Conservation (phyloP, 768 basidiomycete species). For the Lentinula boryana region DNA sequence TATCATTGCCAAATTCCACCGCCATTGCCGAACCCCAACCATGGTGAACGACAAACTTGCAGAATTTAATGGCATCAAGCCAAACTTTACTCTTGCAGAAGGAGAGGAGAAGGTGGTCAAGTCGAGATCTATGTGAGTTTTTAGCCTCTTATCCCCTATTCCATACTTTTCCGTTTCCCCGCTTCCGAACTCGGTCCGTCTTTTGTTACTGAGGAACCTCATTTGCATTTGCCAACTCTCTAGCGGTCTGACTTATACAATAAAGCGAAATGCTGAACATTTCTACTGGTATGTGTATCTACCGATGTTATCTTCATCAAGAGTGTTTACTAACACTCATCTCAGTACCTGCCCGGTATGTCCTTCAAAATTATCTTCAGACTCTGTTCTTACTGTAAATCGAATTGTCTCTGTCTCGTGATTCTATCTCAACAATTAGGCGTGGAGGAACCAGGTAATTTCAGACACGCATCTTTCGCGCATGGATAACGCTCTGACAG, state of each 20-base stretch:
- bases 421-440: constrained; percentile 9
- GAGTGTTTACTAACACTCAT: not conserved
- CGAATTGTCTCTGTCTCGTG: not conserved
- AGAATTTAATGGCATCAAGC: constrained; percentile 46
- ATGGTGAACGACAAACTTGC: constrained; percentile 34
- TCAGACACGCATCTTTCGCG: not conserved
- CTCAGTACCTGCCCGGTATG: constrained; percentile 29
- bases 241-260: constrained; percentile 12
- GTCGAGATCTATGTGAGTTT: constrained; percentile 29
- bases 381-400: not conserved
- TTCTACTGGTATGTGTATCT: constrained; percentile 29
- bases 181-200: not conserved
- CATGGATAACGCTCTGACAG: not conserved
- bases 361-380: not conserved
- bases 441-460: constrained; percentile 27
- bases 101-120: constrained; percentile 42
- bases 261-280: constrained; percentile 34
- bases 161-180: not conserved
- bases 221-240: not conserved
- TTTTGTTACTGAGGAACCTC: not conserved
- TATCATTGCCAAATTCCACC: not conserved
- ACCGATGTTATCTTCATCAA: not conserved
- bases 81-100: constrained; percentile 37
- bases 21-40: not conserved
- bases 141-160: not conserved